phyloP scores from a whole-genome alignment of 441 rosid species.

The Macaranga tanarius region DNA sequence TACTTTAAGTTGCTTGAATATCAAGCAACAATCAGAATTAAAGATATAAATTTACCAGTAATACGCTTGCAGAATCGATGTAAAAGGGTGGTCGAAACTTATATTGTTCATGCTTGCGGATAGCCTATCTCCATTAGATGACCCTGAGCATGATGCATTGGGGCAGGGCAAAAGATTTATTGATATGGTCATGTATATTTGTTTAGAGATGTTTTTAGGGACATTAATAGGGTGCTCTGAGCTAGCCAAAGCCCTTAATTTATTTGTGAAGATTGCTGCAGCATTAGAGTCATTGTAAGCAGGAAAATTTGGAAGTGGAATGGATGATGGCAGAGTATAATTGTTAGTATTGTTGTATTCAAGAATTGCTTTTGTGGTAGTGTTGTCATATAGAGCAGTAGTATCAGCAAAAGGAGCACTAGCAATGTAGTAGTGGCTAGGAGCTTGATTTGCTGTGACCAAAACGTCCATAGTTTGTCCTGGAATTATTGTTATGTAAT shows the following conservation, averaged over 20 bases:
- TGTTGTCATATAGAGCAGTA: constrained; percentile 36
- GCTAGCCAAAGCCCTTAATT: constrained; percentile 21
- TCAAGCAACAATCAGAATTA: too few species aligned
- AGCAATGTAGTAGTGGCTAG: constrained; percentile 44
- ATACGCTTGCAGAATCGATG: constrained; percentile 29
- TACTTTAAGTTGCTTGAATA: too few species aligned
- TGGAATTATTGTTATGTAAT: constrained; percentile 44
- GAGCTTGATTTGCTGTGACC: constrained; percentile 44
- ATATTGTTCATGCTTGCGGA: constrained; percentile 36
- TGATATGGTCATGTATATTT: constrained; percentile 29
- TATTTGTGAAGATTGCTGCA: constrained; percentile 22
- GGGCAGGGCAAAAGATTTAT: constrained; percentile 21
- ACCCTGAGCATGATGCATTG: constrained; percentile 33
- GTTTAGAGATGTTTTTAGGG: constrained; percentile 30
- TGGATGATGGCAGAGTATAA: constrained; percentile 3
- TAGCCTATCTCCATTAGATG: constrained; percentile 3
- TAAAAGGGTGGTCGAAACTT: constrained; percentile 21
- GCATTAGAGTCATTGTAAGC: constrained; percentile 28
- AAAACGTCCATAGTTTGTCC: constrained; percentile 65
- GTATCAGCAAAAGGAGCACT: constrained; percentile 46
- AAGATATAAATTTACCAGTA: constrained; percentile 23
- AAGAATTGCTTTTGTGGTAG: constrained; percentile 48
- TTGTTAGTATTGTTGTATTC: constrained; percentile 27
- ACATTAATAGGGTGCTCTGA: constrained; percentile 22
- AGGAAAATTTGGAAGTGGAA: constrained; percentile 28